Conservation (phyloP, 768 basidiomycete species). For the Russula earlei region DNA sequence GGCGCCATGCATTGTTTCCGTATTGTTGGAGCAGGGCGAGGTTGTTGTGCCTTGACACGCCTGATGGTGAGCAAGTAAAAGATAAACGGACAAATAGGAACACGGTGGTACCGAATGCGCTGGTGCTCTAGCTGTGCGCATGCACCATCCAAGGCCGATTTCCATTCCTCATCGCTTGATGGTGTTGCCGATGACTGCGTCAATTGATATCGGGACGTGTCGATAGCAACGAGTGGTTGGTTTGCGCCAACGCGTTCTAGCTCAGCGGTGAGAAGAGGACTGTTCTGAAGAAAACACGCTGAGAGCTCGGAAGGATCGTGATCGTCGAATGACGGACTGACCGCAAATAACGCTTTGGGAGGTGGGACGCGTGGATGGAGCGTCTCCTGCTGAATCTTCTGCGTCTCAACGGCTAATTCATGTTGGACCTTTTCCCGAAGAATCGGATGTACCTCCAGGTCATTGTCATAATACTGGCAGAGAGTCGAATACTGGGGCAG, state of each 20-base stretch:
- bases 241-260: conserved; percentile 64
- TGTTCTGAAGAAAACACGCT: conserved; percentile 37
- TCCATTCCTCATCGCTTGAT: conserved; percentile 71
- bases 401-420: conserved; percentile 63
- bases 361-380: conserved; percentile 70
- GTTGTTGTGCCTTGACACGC: conserved; percentile 60
- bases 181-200: conserved; percentile 55
- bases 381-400: conserved; percentile 39
- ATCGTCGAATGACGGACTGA: conserved; percentile 32
- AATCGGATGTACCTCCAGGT: conserved; percentile 65
- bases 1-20: conserved; percentile 84
- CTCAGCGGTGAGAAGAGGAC: conserved; percentile 63
- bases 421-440: conserved; percentile 68
- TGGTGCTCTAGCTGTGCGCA: conserved; percentile 82
- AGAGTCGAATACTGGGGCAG: conserved; percentile 58
- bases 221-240: conserved; percentile 55
- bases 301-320: background rate
- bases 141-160: conserved; percentile 62
- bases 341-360: conserved; percentile 54
- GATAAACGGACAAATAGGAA: background rate
- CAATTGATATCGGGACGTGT: conserved; percentile 64
- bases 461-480: conserved; percentile 94
- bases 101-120: conserved; percentile 48
- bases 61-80: background rate
- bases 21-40: conserved; percentile 74